phyloP scores from a whole-genome alignment of 495 filamentous ascomycete species.

The Aspergillus ostianus region DNA sequence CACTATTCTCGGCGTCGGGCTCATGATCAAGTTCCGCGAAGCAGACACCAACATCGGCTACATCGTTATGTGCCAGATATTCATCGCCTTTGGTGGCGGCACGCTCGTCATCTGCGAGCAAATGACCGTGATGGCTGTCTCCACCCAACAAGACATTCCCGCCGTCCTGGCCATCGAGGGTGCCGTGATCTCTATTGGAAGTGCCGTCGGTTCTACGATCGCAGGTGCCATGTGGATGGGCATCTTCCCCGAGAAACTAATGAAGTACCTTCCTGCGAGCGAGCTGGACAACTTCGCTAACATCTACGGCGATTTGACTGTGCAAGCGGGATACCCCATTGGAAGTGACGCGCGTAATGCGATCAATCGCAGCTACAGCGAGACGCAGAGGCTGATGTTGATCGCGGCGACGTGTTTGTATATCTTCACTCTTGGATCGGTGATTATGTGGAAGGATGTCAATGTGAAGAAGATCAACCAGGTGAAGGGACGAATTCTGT shows the following conservation, averaged over 20 bases:
- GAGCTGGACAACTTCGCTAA: slow-evolving; percentile 29
- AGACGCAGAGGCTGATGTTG: slow-evolving; percentile 55
- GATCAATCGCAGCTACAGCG: slow-evolving; percentile 56
- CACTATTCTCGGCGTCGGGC: slow-evolving; percentile 53
- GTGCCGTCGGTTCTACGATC: slow-evolving; percentile 63
- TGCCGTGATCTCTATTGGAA: slow-evolving; percentile 54
- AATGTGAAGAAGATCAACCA: slow-evolving; percentile 50
- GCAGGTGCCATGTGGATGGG: slow-evolving; percentile 55
- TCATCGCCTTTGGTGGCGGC: slow-evolving; percentile 65
- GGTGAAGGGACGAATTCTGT: slow-evolving; percentile 34
- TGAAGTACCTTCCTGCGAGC: slow-evolving; percentile 52
- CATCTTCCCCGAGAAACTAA: slow-evolving; percentile 56
- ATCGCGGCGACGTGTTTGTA: slow-evolving; percentile 49
- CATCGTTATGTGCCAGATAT: slow-evolving; percentile 72
- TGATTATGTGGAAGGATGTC: slow-evolving; percentile 54
- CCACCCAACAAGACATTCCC: slow-evolving; percentile 52
- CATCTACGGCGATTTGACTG: slow-evolving; percentile 49
- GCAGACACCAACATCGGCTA: slow-evolving; percentile 57
- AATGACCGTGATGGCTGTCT: slow-evolving; percentile 68
- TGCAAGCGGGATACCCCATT: slow-evolving; percentile 49
- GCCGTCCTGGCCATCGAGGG: slow-evolving; percentile 53
- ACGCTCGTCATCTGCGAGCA: slow-evolving; percentile 63
- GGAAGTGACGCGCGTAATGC: slow-evolving; percentile 54
- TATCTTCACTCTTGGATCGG: slow-evolving; percentile 41
- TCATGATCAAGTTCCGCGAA: slow-evolving; percentile 68